These are phyloP conservation scores for Thalassiosira livingstoniorum DNA, from an alignment of 352 stramenopile genomes.

Conservation along the genomic window DNA sequence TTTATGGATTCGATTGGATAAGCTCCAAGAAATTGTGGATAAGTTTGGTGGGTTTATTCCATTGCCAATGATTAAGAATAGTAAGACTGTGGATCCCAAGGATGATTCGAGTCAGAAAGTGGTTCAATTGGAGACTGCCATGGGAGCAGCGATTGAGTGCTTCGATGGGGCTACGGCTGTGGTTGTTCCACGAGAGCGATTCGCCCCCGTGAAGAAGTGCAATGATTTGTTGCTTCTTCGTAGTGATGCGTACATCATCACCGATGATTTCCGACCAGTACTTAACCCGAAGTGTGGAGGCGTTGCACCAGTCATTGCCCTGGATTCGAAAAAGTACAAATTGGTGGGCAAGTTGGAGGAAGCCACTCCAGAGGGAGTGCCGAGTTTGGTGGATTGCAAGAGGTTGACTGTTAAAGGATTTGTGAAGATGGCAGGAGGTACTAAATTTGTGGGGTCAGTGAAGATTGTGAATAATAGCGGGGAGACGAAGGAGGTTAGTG, in stretches of 20 bases:
- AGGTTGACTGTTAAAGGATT: constrained; percentile 95
- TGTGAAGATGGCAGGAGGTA: constrained; percentile 91
- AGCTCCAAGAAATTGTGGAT: constrained; percentile 95
- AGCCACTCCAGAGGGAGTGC: constrained; percentile 91
- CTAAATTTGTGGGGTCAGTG: constrained; percentile 92
- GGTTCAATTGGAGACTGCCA: constrained; percentile 92
- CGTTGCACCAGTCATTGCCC: constrained; percentile 92
- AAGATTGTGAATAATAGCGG: constrained; percentile 95
- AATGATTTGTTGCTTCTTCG: constrained; percentile 97
- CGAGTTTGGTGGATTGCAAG: constrained; percentile 95
- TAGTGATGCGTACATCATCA: constrained; percentile 98
- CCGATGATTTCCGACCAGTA: constrained; percentile 93
- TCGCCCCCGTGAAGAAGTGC: constrained; percentile 99
- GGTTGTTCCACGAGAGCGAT: constrained; percentile 95
- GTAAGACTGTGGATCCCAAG: constrained; percentile 94
- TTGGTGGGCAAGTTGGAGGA: constrained; percentile 96
- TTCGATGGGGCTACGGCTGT: constrained; percentile 97
- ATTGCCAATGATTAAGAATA: constrained; percentile 97
- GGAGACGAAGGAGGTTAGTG: constrained; percentile 94
- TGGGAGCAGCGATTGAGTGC: constrained; percentile 97
- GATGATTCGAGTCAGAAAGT: constrained; percentile 93
- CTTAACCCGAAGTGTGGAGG: constrained; percentile 92
- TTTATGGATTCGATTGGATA: constrained; percentile 97
- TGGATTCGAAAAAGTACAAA: constrained; percentile 99
- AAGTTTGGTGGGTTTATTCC: constrained; percentile 96